Base-by-base conservation (phyloP, 169 alveolate genomes). In the Cardiosporidium cionae region DNA sequence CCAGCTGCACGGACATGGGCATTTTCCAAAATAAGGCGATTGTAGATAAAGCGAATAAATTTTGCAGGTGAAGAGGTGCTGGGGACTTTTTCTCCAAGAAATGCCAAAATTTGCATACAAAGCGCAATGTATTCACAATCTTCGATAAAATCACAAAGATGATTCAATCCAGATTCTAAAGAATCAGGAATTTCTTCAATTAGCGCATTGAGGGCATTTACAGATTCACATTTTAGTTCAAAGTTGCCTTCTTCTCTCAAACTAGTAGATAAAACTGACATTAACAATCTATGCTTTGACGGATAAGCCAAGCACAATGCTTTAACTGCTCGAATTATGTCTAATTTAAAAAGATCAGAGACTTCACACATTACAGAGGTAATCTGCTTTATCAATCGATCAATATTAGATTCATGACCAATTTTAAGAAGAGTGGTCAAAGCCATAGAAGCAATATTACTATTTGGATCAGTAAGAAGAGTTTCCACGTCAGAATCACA, bases 1-100 rank as follows among this genome's bases (percentile, higher is more conserved):
- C 98, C 98, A 28, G 98, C 97, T 0, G 97, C 98, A 63, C 99
- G 87, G 28, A 96, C 97, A 63, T 91, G 83, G 23, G 99, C 92
- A 62, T 90, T 94, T 83, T 97, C 99, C 23, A 96, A 83, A 25
- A 94, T 91, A n/a, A 96, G 89, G 0, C 99, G 84, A 81, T 97
- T 97, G 86, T 92, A 97, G 62, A 97, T 96, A 86, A 89, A 94
- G 73, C 99, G 86, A 25, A 97, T 90, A 86, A 87, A 93, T 80
- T 92, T 90, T 25, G 95, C 84, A 27, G 98, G 98, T 37, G 90
- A 85, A 52, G 83, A 68, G 1, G 98, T 83, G 68, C 89, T 81
- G 5, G 98, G 97, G 5, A 84, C 80, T 16, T 76, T 74, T 37
- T 79, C 85, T 0, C 85, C 88, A 22, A 83, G 76, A 35, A 83